phyloP scores from a whole-genome alignment of 73 alveolate species.

The Tetrahymena malaccensis region DNA sequence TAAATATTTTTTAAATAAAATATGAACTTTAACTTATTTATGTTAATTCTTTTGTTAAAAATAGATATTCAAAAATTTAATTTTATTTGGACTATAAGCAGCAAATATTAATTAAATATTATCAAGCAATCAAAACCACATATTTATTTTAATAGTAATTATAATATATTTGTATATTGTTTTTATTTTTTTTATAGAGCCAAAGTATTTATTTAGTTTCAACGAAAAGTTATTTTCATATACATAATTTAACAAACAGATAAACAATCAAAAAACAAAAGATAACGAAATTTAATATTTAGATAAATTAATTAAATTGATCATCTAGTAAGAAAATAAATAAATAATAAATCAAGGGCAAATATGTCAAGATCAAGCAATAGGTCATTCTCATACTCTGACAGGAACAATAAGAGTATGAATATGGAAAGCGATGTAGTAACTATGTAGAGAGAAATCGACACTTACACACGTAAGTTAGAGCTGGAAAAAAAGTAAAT shows the following conservation, averaged over 20 bases:
- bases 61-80: too few relatives aligned
- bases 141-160: neutral
- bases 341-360: neutral
- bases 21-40: too few relatives aligned
- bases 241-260: neutral
- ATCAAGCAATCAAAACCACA: neutral
- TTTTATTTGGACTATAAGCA: neutral
- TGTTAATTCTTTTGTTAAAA: too few relatives aligned
- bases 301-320: neutral
- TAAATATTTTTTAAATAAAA: too few relatives aligned
- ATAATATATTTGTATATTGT: too few relatives aligned
- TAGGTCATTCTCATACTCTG: neutral
- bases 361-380: neutral
- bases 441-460: constrained; percentile 25
- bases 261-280: neutral
- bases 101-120: too few relatives aligned
- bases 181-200: too few relatives aligned
- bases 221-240: neutral
- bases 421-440: neutral
- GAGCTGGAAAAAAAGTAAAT: constrained; percentile 33
- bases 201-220: neutral
- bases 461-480: constrained; percentile 21
- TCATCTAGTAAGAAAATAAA: neutral
- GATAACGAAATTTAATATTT: neutral
- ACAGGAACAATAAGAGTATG: neutral